phyloP scores from a whole-genome alignment of 441 rosid genomes.

The Flueggea neowawraea region DNA sequence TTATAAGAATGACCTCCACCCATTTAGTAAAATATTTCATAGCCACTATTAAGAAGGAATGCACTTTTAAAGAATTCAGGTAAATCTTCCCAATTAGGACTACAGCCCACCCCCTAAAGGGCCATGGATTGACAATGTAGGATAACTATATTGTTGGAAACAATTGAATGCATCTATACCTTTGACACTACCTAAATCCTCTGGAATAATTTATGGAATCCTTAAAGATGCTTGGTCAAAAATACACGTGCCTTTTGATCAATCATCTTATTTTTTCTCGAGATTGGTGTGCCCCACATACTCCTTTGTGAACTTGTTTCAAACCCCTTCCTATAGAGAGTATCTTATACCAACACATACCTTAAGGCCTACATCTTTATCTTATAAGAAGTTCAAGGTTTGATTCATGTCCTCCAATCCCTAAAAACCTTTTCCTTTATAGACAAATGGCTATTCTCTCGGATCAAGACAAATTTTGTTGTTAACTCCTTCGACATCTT shows the following conservation, averaged over 20 bases:
- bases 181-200: background rate
- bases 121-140: background rate
- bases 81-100: background rate
- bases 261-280: constrained; percentile 3
- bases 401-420: no score
- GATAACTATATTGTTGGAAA: background rate
- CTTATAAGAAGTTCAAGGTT: no score
- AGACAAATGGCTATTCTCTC: no score
- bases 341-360: no score
- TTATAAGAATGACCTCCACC: background rate
- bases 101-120: background rate
- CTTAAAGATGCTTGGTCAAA: background rate
- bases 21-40: background rate
- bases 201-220: background rate
- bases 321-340: background rate
- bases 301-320: background rate
- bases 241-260: background rate
- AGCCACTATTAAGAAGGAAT: background rate
- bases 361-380: no score
- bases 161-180: background rate
- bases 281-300: background rate
- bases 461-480: no score
- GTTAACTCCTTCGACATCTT: no score
- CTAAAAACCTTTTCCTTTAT: no score
- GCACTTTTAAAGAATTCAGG: background rate